Evolutionary conservation across 768 basidiomycete genomes (phyloP), one percentile per base, ranked within the genome.

Genomic region (Kwoniella sp.): DNA sequence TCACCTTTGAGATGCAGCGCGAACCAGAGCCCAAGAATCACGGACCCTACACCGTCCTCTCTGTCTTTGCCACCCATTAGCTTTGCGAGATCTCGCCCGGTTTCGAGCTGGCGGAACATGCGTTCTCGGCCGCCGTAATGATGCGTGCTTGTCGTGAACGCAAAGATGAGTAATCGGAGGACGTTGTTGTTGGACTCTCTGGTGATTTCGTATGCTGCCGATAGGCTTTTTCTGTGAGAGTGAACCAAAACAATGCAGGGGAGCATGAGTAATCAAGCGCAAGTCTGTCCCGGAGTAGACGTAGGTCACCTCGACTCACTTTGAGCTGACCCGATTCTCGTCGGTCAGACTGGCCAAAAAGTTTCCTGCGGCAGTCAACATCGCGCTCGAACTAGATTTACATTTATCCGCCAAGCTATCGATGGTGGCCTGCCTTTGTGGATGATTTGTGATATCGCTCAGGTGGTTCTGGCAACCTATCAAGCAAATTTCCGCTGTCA

Each of bases 11-110:
- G 60, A 30, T 66, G 61, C 23, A 61, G 54, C 22, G 66, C 65
- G 53, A 73, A 73, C 73, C 73, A 75, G 17, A 72, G 17, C 1
- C 76, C 76, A 23, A 77, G 56, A 8, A 70, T 47, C 7, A 67
- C 55, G 41, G 73, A 72, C 1, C 76, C 76, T 8, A 77, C 76
- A 31, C 66, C 57, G 55, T 77, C 76, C 9, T 52, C 47, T 13
- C 72, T 62, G 54, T 77, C 74, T 54, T 57, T 66, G 1, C 76
- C 76, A 5, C 76, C 76, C 41, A 75, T 47, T 23, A 72, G 57
- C 22, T 34, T 50, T 4, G 73, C 70, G 2, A 77, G 41, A 13
- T 71, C 70, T 9, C 65, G 47, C 1, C 73, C 73, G 5, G 73
- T 71, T 56, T 75, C 74, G 9, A 77, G 67, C 48, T 75, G 73